Evolutionary conservation across 192 early-diverging fungal genomes (phyloP), one percentile per base, ranked within the genome.

Genomic region (Backusella tuberculispora): DNA sequence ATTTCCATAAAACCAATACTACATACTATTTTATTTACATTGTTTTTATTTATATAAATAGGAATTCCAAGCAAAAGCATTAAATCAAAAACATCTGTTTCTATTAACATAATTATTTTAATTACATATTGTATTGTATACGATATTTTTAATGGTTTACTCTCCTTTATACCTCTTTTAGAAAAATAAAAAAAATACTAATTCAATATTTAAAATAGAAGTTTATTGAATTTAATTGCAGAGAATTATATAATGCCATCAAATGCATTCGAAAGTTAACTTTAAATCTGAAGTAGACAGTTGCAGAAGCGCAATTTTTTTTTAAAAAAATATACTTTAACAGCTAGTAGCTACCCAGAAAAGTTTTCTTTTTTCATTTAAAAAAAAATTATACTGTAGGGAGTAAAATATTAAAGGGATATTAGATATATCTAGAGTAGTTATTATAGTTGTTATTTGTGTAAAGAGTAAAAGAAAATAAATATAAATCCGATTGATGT

Each of bases 51-150:
- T 69, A 5, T 34, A 24, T 29, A 46, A 44, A 8, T 47, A 69
- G 68, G 68, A 69, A 69, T 21, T n/a, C 42, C 42, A 69, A 47
- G 44, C 68, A 69, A 69, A 69, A 69, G 26, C 43, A 46, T 29
- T 69, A 69, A 69, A 26, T 46, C 19, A 34, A 26, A 24, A 60
- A 5, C 26, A 60, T 10, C 13, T 60, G 24, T 12, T 56, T 26
- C 21, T 12, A 60, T 12, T 12, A 26, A 4, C 10, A 60, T 60
- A 60, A 56, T 60, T 60, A 26, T 60, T 60, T 60, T 24, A 60
- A 60, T 60, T 24, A 24, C n/a, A 19, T 50, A 24, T 19, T 53
- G n/a, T 19, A 53, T 19, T 21, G 5, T 53, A 17, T 21, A n/a
- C 19, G 12, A 26, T 60, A 26, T 19, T 5, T 9, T 67, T 66